phyloP scores from a whole-genome alignment of 2,329 filamentous ascomycete genomes.

The Fusarium sp. region DNA sequence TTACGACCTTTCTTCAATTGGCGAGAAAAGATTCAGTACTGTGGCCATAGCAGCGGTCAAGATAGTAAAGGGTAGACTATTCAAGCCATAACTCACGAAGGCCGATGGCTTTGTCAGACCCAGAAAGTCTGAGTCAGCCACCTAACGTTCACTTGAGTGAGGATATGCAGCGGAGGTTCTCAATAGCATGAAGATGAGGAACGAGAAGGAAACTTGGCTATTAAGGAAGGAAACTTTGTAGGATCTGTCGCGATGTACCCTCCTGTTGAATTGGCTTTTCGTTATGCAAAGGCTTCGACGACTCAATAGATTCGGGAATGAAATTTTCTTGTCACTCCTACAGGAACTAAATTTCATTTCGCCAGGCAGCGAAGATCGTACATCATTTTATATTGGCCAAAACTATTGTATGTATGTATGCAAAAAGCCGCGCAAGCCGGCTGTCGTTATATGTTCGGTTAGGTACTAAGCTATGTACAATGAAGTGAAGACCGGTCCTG shows the following conservation, averaged over 20 bases:
- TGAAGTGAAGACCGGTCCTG: constrained; percentile 1
- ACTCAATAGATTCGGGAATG: too few relatives aligned
- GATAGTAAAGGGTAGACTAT: background rate
- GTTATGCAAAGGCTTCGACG: background rate
- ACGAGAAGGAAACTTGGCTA: too few relatives aligned
- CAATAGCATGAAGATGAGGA: background rate
- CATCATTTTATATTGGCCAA: too few relatives aligned
- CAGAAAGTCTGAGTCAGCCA: background rate
- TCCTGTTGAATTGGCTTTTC: background rate
- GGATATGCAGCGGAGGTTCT: background rate
- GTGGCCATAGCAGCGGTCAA: background rate
- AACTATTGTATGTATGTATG: background rate
- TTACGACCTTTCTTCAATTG: constrained; percentile 8
- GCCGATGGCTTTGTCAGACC: background rate
- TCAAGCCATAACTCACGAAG: background rate
- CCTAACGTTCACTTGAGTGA: background rate
- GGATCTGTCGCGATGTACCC: background rate
- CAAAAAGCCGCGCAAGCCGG: background rate
- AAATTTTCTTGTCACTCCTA: too few relatives aligned
- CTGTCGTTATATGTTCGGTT: constrained; percentile 3
- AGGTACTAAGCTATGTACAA: constrained; percentile 5
- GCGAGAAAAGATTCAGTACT: background rate
- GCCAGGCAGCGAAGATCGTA: too few relatives aligned
- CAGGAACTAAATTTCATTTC: too few relatives aligned
- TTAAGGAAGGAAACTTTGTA: background rate